Percentiles rank a stretch among this genome's conserved stretches.
These are phyloP conservation scores for Microcera coccophila DNA, from an alignment of 2,329 filamentous ascomycete genomes.

Conservation along the genomic window DNA sequence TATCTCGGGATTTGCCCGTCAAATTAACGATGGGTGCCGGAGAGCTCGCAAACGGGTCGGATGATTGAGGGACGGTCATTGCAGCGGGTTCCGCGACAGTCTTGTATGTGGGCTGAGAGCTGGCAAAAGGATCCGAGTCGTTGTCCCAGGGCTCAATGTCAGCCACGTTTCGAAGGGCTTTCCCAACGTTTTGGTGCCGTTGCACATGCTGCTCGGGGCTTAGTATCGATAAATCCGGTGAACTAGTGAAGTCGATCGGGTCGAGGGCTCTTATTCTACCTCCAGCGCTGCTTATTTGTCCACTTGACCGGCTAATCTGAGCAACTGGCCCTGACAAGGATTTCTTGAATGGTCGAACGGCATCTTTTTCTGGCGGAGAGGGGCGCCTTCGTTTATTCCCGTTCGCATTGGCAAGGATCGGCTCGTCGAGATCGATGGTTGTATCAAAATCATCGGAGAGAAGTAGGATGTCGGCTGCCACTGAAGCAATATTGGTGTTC, in stretches of 20 bases:
- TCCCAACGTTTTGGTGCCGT: neutral
- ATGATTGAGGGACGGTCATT: constrained; percentile 11
- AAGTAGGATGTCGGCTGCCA: constrained; percentile 10
- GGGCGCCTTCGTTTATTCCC: constrained; percentile 31
- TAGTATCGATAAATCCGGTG: constrained; percentile 19
- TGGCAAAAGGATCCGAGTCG: constrained; percentile 34
- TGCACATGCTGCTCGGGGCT: neutral
- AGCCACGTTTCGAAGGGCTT: neutral
- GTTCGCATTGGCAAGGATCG: constrained; percentile 14
- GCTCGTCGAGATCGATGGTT: constrained; percentile 35
- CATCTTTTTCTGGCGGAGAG: constrained; percentile 12
- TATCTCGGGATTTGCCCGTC: neutral
- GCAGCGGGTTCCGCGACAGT: constrained; percentile 1
- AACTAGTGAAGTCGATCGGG: constrained; percentile 38
- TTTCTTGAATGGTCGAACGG: constrained; percentile 14
- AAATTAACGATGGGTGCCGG: constrained; percentile 2
- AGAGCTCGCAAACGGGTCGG: constrained; percentile 22
- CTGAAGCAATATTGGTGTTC: neutral
- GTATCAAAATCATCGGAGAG: constrained; percentile 40
- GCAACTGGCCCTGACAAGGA: constrained; percentile 12
- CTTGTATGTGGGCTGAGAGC: constrained; percentile 5
- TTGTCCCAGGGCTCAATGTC: neutral
- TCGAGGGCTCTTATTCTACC: constrained; percentile 13
- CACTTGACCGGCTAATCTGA: neutral
- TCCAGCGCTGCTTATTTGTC: neutral